Evolutionary conservation across 176 grass and related monocot species (phyloP).

Genomic region (Carex kokanica): DNA sequence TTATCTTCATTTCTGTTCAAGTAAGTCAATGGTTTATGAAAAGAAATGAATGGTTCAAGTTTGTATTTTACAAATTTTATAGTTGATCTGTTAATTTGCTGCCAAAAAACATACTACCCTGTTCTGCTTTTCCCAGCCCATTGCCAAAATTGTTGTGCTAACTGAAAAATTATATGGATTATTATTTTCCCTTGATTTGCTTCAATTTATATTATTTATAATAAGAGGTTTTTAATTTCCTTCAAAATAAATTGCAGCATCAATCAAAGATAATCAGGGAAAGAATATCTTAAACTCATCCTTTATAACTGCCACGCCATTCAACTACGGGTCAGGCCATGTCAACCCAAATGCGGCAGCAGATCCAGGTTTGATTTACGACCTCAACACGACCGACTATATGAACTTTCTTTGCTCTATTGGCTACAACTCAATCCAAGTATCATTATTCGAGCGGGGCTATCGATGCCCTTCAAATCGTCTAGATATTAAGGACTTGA

Average conservation of each 20-base stretch:
- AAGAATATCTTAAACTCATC: slow-evolving; percentile 33
- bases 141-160: background rate
- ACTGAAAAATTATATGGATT: background rate
- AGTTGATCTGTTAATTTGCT: background rate
- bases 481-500: slow-evolving; percentile 37
- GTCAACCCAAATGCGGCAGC: slow-evolving; percentile 41
- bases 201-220: background rate
- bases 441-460: slow-evolving; percentile 25
- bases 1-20: background rate
- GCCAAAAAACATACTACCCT: background rate
- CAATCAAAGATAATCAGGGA: slow-evolving; percentile 27
- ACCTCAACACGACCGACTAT: slow-evolving; percentile 43
- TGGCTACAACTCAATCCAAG: slow-evolving; percentile 48
- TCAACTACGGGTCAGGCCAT: slow-evolving; percentile 58
- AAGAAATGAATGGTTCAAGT: no score
- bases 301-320: slow-evolving; percentile 40
- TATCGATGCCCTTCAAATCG: slow-evolving; percentile 41
- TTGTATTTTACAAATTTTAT: background rate
- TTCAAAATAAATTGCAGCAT: slow-evolving; percentile 30
- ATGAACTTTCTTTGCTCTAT: slow-evolving; percentile 62
- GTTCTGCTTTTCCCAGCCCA: background rate
- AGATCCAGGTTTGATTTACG: slow-evolving; percentile 77
- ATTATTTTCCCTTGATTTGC: background rate
- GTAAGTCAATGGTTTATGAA: no score
- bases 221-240: background rate